A percentile compares a stretch with the other conserved stretches of the same genome.
Conservation (phyloP, 164 flowering plant species). For the Protea cynaroides region DNA sequence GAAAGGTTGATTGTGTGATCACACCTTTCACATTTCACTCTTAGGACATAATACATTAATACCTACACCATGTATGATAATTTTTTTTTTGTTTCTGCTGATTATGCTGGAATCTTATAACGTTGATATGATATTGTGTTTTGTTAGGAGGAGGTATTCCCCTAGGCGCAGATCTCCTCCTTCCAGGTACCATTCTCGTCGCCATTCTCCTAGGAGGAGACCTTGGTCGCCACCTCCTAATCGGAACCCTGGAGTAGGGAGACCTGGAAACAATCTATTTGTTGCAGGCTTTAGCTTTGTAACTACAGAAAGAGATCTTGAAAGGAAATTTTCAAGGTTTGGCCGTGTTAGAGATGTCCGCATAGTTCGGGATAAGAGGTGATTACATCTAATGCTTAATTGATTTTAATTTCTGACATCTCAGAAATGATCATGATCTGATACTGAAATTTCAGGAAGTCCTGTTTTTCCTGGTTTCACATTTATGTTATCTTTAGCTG, state of each 20-base stretch:
- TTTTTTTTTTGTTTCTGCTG: background rate
- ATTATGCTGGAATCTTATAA: background rate
- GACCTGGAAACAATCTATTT: slow-evolving; percentile 36
- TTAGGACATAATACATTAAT: background rate
- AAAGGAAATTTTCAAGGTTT: slow-evolving; percentile 38
- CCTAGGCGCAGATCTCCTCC: slow-evolving; percentile 25
- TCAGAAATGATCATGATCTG: background rate
- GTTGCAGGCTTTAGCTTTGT: slow-evolving; percentile 38
- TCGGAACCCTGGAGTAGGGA: slow-evolving; percentile 33
- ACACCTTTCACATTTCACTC: background rate
- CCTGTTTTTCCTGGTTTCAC: background rate
- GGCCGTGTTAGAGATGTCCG: slow-evolving; percentile 41
- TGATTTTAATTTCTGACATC: background rate
- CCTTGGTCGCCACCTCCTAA: slow-evolving; percentile 41
- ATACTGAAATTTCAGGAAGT: background rate
- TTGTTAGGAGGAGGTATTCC: slow-evolving; percentile 24
- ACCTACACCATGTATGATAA: background rate
- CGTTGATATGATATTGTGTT: background rate
- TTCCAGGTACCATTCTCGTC: slow-evolving; percentile 19
- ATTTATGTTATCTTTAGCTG: background rate
- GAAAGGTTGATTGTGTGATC: background rate
- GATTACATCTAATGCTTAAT: background rate
- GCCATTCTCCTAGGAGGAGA: slow-evolving; percentile 25
- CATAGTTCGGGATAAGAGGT: slow-evolving; percentile 47
- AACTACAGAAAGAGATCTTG: slow-evolving; percentile 39